Base-by-base conservation (phyloP, 805 yeast species). In the Monosporozyma aerobia region DNA sequence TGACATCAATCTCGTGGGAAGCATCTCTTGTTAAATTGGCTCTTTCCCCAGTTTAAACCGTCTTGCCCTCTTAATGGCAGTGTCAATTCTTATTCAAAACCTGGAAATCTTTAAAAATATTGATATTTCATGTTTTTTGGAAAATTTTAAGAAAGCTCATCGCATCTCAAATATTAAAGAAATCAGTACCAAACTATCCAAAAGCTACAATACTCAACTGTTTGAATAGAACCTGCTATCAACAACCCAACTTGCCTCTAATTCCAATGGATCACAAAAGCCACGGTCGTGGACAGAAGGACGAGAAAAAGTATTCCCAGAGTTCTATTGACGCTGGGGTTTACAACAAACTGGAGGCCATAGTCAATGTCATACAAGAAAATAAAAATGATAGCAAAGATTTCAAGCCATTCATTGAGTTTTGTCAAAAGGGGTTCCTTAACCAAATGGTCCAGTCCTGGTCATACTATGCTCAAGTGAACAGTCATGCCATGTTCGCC, bases 401-500 rank as follows among this genome's bases (percentile, higher is more conserved):
- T 51, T 66, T 53, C 30, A 57, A 51, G 27, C 62, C 59, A 16
- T 53, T 73, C 33, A 52, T 62, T 11, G 62, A 62, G 2, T 73
- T 73, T 55, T 63, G 69, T 29, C 60, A 65, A 14, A 69, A 63
- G 50, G 74, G 74, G 5, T 69, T 64, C 49, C 63, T 61, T 2
- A 55, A 62, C 9, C 77, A 74, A 55, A 57, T 70, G 14, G 57
- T 74, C 2, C 80, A 77, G 53, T 57, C 74, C 4, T 77, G 81
- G 80, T 72, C 78, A 2, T 75, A 72, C 55, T 73, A 66, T 55
- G 73, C 77, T 0, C 76, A 71, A 54, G 64, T 66, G 41, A 68
- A 82, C 60, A 82, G 83, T 53, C 82, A 80, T 60, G 62, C 71
- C 2, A 76, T 74, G 48, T 74, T 82, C 56, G 71, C 79, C 0